These are phyloP conservation scores for Trypanosoma grayi DNA, from an alignment of 208 protist species.

Conservation along the genomic window DNA sequence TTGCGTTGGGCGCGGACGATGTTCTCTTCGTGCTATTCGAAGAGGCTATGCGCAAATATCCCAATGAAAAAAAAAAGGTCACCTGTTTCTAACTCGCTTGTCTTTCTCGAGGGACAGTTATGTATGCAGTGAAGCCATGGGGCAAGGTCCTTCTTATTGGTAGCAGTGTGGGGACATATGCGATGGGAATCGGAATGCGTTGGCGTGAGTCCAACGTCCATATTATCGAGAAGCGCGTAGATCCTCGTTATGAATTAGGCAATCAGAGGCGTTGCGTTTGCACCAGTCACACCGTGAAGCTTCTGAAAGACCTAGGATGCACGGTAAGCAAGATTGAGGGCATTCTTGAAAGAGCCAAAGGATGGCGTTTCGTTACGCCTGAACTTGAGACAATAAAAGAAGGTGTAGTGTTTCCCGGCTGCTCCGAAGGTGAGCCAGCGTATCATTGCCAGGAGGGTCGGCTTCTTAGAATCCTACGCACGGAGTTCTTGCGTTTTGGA, in stretches of 20 bases:
- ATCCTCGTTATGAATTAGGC: conserved; percentile 47
- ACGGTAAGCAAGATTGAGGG: conserved; percentile 40
- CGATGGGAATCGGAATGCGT: conserved; percentile 84
- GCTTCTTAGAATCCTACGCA: conserved; percentile 59
- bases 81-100: neutral
- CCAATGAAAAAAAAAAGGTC: neutral
- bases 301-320: conserved; percentile 71
- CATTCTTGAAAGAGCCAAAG: conserved; percentile 41
- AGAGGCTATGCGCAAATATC: too few species aligned
- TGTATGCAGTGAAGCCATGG: conserved; percentile 90
- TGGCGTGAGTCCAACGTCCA: conserved; percentile 78
- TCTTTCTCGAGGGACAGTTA: conserved; percentile 16
- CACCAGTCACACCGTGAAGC: conserved; percentile 63
- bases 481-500: conserved; percentile 74
- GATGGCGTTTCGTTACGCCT: conserved; percentile 63
- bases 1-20: neutral
- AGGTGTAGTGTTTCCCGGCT: conserved; percentile 62
- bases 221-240: conserved; percentile 49
- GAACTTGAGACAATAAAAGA: conserved; percentile 46
- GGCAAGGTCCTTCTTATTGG: conserved; percentile 73
- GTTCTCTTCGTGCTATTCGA: too few species aligned
- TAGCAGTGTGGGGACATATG: conserved; percentile 59
- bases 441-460: conserved; percentile 72
- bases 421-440: conserved; percentile 50
- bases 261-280: conserved; percentile 57